These are phyloP conservation scores for Fusarium sp. DNA, from an alignment of 2,329 filamentous ascomycete species.

Conservation along the genomic window DNA sequence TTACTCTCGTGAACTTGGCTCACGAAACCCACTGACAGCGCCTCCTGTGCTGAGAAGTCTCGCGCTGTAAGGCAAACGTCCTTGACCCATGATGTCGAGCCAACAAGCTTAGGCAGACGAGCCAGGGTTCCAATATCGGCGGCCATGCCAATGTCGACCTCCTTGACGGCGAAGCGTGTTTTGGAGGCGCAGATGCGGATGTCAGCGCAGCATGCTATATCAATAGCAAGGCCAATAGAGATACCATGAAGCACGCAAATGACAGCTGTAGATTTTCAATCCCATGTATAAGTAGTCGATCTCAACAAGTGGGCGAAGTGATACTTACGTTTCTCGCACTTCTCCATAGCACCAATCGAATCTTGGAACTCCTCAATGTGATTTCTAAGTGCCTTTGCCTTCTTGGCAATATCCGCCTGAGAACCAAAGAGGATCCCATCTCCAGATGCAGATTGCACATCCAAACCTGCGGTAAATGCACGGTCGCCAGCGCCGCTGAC, in stretches of 20 bases:
- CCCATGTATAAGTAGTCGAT: slow-evolving; percentile 28
- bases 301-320: background rate
- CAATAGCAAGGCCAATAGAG: slow-evolving; percentile 81
- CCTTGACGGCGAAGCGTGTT: slow-evolving; percentile 77
- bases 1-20: slow-evolving; percentile 74
- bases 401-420: slow-evolving; percentile 71
- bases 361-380: slow-evolving; percentile 85
- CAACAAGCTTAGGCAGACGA: slow-evolving; percentile 79
- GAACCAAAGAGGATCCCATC: slow-evolving; percentile 58
- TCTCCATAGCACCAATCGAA: slow-evolving; percentile 80
- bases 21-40: slow-evolving; percentile 76
- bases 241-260: slow-evolving; percentile 85
- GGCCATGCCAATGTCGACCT: slow-evolving; percentile 84
- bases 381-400: slow-evolving; percentile 70
- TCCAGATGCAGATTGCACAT: slow-evolving; percentile 78
- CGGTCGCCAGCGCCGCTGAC: slow-evolving; percentile 84
- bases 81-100: slow-evolving; percentile 80
- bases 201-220: slow-evolving; percentile 77
- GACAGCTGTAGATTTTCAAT: slow-evolving; percentile 68
- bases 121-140: slow-evolving; percentile 83
- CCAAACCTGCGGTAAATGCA: slow-evolving; percentile 88
- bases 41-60: slow-evolving; percentile 76
- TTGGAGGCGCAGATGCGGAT: slow-evolving; percentile 73
- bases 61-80: slow-evolving; percentile 80
- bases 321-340: slow-evolving; percentile 84